These are phyloP conservation scores for Trichoderma polysporum DNA, from an alignment of 2,329 filamentous ascomycete species.

Conservation along the genomic window DNA sequence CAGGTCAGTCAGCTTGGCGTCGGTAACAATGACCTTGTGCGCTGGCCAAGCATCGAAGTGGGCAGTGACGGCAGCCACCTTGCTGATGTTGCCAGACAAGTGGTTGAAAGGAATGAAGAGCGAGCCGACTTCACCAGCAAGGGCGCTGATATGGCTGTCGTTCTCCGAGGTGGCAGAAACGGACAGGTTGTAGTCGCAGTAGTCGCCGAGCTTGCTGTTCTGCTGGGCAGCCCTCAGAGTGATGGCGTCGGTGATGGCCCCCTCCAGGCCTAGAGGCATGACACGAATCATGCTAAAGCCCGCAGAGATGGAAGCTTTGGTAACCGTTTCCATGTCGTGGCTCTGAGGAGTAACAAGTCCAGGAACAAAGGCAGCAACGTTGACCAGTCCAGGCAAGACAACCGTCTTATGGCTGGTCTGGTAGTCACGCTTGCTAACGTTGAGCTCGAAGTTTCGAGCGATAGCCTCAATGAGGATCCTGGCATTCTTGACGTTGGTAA, in stretches of 20 bases:
- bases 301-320: conserved; percentile 69
- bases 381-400: conserved; percentile 72
- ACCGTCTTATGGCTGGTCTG: conserved; percentile 84
- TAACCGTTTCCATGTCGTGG: conserved; percentile 67
- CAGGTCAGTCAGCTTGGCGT: conserved; percentile 76
- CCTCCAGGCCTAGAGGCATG: conserved; percentile 72
- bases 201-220: conserved; percentile 65
- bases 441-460: conserved; percentile 81
- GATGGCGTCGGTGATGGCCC: conserved; percentile 69
- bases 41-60: conserved; percentile 77
- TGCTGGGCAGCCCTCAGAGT: conserved; percentile 70
- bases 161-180: conserved; percentile 25
- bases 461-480: conserved; percentile 97
- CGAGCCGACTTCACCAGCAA: conserved; percentile 72
- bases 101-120: conserved; percentile 83
- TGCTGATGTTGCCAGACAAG: conserved; percentile 78
- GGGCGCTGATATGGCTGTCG: conserved; percentile 68
- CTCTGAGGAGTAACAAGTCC: conserved; percentile 65
- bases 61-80: conserved; percentile 74
- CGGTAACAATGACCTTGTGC: conserved; percentile 77
- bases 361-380: conserved; percentile 77
- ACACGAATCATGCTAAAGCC: conserved; percentile 80
- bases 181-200: conserved; percentile 68
- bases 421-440: conserved; percentile 81
- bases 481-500: conserved; percentile 99